Evolutionary conservation across 192 early-diverging fungal genomes (phyloP).

Genomic region (Backusella macrospora): DNA sequence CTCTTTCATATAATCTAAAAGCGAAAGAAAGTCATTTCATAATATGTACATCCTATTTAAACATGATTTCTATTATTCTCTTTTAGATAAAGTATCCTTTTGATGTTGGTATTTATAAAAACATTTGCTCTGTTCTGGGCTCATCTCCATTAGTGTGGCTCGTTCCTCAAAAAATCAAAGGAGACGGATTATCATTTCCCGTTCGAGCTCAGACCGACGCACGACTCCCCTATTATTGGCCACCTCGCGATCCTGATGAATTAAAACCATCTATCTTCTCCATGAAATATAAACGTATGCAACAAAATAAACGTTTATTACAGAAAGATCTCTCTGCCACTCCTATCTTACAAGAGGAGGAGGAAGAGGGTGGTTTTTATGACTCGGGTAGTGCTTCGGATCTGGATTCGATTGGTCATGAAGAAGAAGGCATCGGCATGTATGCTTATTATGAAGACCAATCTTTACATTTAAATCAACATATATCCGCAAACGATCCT

Average conservation of each 20-base stretch:
- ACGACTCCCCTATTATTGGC: conserved; percentile 31
- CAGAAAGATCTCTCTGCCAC: background rate
- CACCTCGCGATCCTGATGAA: conserved; percentile 46
- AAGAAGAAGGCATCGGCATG: background rate
- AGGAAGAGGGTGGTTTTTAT: conserved; percentile 28
- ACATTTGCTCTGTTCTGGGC: conserved; percentile 79
- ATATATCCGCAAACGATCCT: conserved; percentile 17
- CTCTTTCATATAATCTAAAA: too few species aligned
- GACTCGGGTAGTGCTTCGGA: conserved; percentile 36
- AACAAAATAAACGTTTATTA: conserved; percentile 13
- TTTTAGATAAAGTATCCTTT: conserved; percentile 71
- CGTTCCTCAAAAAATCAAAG: conserved; percentile 60
- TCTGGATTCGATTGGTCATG: conserved; percentile 7
- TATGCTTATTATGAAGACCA: conserved; percentile 6
- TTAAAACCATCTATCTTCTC: conserved; percentile 42
- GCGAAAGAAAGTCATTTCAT: too few species aligned
- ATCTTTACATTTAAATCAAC: background rate
- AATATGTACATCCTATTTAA: background rate
- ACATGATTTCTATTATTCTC: background rate
- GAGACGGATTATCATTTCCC: conserved; percentile 70
- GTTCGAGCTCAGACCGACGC: conserved; percentile 48
- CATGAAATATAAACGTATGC: conserved; percentile 23
- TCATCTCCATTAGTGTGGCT: conserved; percentile 70
- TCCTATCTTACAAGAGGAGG: background rate
- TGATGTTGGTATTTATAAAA: conserved; percentile 74